A percentile compares a stretch with the other conserved stretches of the same genome.
phyloP scores from a whole-genome alignment of 805 yeast genomes.

The Blastobotrys robertii region DNA sequence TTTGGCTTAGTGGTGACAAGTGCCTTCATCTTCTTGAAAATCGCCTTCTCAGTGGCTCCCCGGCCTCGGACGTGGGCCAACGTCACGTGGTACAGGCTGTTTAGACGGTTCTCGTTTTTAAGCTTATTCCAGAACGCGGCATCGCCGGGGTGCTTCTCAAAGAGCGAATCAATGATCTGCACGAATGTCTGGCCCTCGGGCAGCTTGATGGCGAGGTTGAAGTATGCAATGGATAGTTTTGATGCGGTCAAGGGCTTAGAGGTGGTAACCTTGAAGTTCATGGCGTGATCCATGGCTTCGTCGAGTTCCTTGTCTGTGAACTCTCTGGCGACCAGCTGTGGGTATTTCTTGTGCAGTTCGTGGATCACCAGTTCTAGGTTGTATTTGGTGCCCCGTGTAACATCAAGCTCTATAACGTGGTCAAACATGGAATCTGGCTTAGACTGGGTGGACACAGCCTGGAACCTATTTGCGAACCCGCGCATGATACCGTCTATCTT shows the following conservation, averaged over 20 bases:
- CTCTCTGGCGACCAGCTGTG: slow-evolving; percentile 31
- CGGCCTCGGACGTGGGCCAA: slow-evolving; percentile 19
- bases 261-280: slow-evolving; percentile 43
- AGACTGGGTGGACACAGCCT: slow-evolving; percentile 38
- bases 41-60: slow-evolving; percentile 2
- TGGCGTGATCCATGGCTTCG: slow-evolving; percentile 43
- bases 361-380: slow-evolving; percentile 40
- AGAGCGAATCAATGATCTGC: slow-evolving; percentile 16
- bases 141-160: slow-evolving; percentile 6
- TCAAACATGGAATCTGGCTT: slow-evolving; percentile 65
- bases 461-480: slow-evolving; percentile 64
- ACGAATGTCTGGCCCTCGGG: slow-evolving; percentile 11
- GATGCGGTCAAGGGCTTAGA: slow-evolving; percentile 18
- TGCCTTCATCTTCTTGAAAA: slow-evolving; percentile 1
- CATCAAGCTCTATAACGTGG: slow-evolving; percentile 47
- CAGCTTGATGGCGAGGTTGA: slow-evolving; percentile 32
- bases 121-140: slow-evolving; percentile 10
- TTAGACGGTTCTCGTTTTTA: slow-evolving; percentile 8
- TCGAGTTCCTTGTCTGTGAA: slow-evolving; percentile 37
- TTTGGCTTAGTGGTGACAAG: background rate
- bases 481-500: slow-evolving; percentile 55
- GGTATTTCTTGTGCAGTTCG: slow-evolving; percentile 33
- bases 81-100: slow-evolving; percentile 26
- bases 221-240: slow-evolving; percentile 27
- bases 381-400: slow-evolving; percentile 37